Evolutionary conservation across 2,329 filamentous ascomycete species (phyloP).

Genomic region (Colletotrichum euphorbiae): DNA sequence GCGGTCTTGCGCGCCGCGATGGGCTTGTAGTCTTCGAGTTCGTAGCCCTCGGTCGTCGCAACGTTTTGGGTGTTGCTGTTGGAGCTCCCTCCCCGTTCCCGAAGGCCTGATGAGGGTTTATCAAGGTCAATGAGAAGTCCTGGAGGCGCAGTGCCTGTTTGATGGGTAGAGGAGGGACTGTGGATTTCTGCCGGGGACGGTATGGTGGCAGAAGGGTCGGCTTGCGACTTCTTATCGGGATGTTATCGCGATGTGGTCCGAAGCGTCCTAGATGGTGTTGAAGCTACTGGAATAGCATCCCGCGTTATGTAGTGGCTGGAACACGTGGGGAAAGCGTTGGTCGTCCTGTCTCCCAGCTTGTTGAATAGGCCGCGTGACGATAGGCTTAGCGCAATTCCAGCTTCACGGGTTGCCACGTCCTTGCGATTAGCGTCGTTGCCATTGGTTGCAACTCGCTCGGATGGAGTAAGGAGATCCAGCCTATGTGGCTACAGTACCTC

Average conservation of each 20-base stretch:
- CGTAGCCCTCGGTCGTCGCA: constrained; percentile 46
- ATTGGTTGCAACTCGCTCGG: constrained; percentile 28
- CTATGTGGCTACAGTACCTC: constrained; percentile 5
- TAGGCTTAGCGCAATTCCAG: constrained; percentile 37
- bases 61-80: constrained; percentile 20
- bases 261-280: constrained; percentile 17
- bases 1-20: constrained; percentile 46
- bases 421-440: constrained; percentile 21
- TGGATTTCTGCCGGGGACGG: constrained; percentile 26
- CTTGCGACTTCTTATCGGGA: constrained; percentile 33
- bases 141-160: constrained; percentile 36
- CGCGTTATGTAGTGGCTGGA: constrained; percentile 34
- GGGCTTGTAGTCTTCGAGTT: constrained; percentile 56
- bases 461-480: constrained; percentile 18
- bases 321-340: constrained; percentile 41
- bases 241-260: constrained; percentile 29
- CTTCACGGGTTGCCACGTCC: constrained; percentile 29
- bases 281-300: constrained; percentile 35
- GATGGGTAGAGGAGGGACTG: constrained; percentile 41
- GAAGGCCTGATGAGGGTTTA: constrained; percentile 31
- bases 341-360: constrained; percentile 36
- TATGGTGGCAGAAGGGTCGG: constrained; percentile 37
- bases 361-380: constrained; percentile 37
- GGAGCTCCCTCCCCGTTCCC: constrained; percentile 41
- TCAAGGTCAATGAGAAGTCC: constrained; percentile 36